Evolutionary conservation across 495 filamentous ascomycete genomes (phyloP), one percentile per base, ranked within the genome.

Genomic region (Friedmanniomyces endolithicus): DNA sequence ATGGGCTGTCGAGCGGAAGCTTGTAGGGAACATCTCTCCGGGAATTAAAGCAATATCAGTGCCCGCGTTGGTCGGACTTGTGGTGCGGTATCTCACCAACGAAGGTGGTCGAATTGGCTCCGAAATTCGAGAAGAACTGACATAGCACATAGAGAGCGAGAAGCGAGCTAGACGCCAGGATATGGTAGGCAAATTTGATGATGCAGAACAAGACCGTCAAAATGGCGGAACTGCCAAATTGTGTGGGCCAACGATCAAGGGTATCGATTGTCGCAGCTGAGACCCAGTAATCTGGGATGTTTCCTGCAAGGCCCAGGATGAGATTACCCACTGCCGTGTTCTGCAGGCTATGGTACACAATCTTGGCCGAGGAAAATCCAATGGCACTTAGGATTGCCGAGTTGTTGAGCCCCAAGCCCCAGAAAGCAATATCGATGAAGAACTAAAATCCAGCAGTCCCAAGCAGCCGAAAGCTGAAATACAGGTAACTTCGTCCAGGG

Each of bases 201-300:
- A 86, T 67, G 54, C 81, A 67, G 69, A 92, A 92, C 17, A 92
- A 71, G 40, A 81, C 73, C 23, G 85, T 87, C 6, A 90, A 74
- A 48, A 92, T 71, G 40, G 70, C 62, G 72, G 92, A 94, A 29
- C 88, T 87, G 52, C 78, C 68, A 22, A 89, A 71, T 65, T 92
- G 88, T 52, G 92, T 87, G 14, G 84, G 76, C 70, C 86, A 87
- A 57, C 88, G 86, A 44, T 87, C 88, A 12, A 88, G 45, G 6
- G 70, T 82, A 58, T 88, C 86, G 50, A 88, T 74, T 3, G 77
- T 79, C 1, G 77, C 79, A 4, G 87, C 81, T 1, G 82, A 82
- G n/a, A 84, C 71, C 81, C 82, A 88, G 75, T 88, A 88, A 17
- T 85, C 86, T 0, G 85, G 85, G 22, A 90, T 84, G 55, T 83